Conservation (phyloP, 805 yeast species). For the Yarrowia sp. region DNA sequence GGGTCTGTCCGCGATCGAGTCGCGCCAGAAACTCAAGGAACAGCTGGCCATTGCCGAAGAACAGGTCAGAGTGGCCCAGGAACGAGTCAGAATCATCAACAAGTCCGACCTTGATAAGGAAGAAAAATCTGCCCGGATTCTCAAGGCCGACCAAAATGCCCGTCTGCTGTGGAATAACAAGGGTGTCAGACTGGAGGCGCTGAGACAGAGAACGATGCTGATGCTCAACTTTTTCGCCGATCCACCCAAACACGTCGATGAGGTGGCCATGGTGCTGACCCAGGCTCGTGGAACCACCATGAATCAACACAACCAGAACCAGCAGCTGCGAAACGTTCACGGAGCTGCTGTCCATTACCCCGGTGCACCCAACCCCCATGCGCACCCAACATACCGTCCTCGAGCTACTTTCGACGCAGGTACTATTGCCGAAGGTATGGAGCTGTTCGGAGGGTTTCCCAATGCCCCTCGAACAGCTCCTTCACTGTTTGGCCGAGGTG, state of each 20-base stretch:
- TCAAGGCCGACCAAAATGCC: slow-evolving; percentile 7
- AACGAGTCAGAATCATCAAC: not conserved
- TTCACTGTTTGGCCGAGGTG: not conserved
- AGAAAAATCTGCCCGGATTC: not conserved
- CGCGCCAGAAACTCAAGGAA: not conserved
- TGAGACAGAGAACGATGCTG: not conserved
- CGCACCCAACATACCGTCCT: not conserved
- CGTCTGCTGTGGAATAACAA: slow-evolving; percentile 6
- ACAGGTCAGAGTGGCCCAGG: not conserved
- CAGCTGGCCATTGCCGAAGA: not conserved
- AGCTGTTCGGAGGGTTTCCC: slow-evolving; percentile 9
- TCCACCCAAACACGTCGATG: not conserved
- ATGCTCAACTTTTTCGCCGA: slow-evolving; percentile 6
- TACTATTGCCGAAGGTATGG: slow-evolving; percentile 2
- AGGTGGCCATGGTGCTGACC: not conserved
- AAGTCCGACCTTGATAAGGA: not conserved
- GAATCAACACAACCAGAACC: slow-evolving; percentile 1
- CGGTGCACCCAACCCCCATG: no score
- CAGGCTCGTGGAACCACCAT: not conserved
- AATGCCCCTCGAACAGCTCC: not conserved
- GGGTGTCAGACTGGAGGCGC: slow-evolving; percentile 1
- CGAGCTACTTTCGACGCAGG: not conserved
- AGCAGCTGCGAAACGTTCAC: not conserved
- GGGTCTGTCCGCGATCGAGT: not conserved
- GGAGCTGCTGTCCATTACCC: no score